phyloP scores from a whole-genome alignment of 1,139 yeast genomes.

The Zhuliangozyma parablackwelliae region DNA sequence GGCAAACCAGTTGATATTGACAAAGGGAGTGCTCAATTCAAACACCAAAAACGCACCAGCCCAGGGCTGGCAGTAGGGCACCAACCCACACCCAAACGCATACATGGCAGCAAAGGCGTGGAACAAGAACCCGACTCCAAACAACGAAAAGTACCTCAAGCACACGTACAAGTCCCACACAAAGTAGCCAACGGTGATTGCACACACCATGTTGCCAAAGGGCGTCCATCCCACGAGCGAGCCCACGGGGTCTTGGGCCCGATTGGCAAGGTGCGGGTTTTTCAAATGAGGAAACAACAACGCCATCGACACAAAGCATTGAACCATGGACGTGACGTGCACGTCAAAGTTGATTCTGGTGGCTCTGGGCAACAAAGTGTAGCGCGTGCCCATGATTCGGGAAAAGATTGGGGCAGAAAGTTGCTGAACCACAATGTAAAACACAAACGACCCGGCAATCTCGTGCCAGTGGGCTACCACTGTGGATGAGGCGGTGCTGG shows the following conservation, averaged over 20 bases:
- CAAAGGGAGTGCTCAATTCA: slow-evolving; percentile 90
- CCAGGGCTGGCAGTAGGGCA: slow-evolving; percentile 63
- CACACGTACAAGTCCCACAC: slow-evolving; percentile 86
- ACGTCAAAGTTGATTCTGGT: slow-evolving; percentile 73
- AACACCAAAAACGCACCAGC: slow-evolving; percentile 80
- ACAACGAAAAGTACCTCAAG: slow-evolving; percentile 50
- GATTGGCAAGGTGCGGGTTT: slow-evolving; percentile 43
- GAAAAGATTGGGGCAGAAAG: slow-evolving; percentile 35
- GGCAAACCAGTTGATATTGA: slow-evolving; percentile 89
- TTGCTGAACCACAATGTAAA: slow-evolving; percentile 35
- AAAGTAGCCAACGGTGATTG: slow-evolving; percentile 81
- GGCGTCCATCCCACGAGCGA: slow-evolving; percentile 66
- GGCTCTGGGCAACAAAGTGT: slow-evolving; percentile 43
- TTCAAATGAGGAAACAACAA: slow-evolving; percentile 58
- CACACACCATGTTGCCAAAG: slow-evolving; percentile 65
- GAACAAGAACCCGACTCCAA: slow-evolving; percentile 78
- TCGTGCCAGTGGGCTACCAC: slow-evolving; percentile 54
- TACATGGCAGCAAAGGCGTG: slow-evolving; percentile 82
- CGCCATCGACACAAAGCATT: slow-evolving; percentile 56
- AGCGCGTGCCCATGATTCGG: slow-evolving; percentile 40
- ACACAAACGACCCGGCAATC: slow-evolving; percentile 31
- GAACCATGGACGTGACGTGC: slow-evolving; percentile 85
- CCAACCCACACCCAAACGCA: slow-evolving; percentile 57
- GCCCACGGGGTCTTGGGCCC: slow-evolving; percentile 35
- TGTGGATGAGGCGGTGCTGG: slow-evolving; percentile 26